Evolutionary conservation across 495 filamentous ascomycete species (phyloP), one percentile per base, ranked within the genome.

Genomic region (Talaromyces stipitatus): DNA sequence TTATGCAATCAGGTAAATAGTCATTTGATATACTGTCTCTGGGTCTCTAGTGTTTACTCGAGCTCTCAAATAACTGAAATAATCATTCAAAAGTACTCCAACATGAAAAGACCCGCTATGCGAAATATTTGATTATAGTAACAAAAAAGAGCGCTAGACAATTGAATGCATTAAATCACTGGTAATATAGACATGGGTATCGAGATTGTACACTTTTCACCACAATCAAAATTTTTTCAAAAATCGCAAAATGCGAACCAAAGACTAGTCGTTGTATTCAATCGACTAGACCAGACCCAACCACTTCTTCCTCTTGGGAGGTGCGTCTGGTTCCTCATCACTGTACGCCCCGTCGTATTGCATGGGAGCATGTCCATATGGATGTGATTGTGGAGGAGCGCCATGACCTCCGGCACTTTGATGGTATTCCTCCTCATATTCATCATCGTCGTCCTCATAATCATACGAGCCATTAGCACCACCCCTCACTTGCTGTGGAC

Each of bases 221-320:
- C n/a, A n/a, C n/a, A n/a, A n/a, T n/a, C n/a, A n/a, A n/a, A n/a
- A n/a, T n/a, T n/a, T n/a, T n/a, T n/a, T 33, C 18, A 46, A 45
- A 55, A 46, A 29, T 28, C 11, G 7, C 14, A 26, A 46, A 24
- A 33, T 32, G 28, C n/a, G 29, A 54, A 24, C 0, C 30, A 30
- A 57, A 33, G 38, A 33, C n/a, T n/a, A n/a, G n/a, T n/a, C n/a
- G n/a, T n/a, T n/a, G 18, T n/a, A 14, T 22, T 24, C 18, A 0
- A 2, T 16, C 1, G 16, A 28, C 41, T 57, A 69, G 28, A 67
- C 61, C 41, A 71, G 57, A 4, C 73, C 68, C 61, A 75, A 68
- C 73, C 73, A 76, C 59, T 70, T 74, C 64, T 69, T 75, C 23
- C 67, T 67, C 62, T 27, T 66, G 55, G 23, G 66, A 4, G 59